Conservation (phyloP, 1,139 yeast species). For the Diutina catenulata region DNA sequence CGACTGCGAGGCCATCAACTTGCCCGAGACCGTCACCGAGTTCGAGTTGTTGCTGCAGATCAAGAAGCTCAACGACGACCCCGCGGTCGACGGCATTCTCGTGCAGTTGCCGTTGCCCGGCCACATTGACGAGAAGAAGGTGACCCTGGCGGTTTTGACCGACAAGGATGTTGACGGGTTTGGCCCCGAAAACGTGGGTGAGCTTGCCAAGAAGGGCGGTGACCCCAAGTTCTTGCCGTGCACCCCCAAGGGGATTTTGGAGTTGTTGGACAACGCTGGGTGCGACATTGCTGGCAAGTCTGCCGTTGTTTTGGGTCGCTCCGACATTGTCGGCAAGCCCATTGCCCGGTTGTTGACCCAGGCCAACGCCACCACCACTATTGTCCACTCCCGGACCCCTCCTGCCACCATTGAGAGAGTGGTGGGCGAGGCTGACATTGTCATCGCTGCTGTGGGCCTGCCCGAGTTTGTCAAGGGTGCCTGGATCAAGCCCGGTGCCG, state of each 20-base stretch:
- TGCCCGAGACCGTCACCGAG: slow-evolving; percentile 52
- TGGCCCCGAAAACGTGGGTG: slow-evolving; percentile 84
- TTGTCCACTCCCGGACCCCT: slow-evolving; percentile 62
- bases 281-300: slow-evolving; percentile 49
- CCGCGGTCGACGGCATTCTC: slow-evolving; percentile 72
- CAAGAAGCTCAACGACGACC: slow-evolving; percentile 51
- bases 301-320: slow-evolving; percentile 91
- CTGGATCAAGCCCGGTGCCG: slow-evolving; percentile 77
- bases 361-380: slow-evolving; percentile 76
- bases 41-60: slow-evolving; percentile 49
- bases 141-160: slow-evolving; percentile 68
- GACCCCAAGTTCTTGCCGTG: slow-evolving; percentile 82
- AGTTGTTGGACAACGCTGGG: slow-evolving; percentile 56
- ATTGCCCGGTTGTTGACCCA: slow-evolving; percentile 71
- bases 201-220: slow-evolving; percentile 82
- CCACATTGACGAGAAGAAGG: slow-evolving; percentile 65
- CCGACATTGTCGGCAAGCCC: slow-evolving; percentile 95
- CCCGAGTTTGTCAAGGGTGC: slow-evolving; percentile 77
- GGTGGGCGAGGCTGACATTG: slow-evolving; percentile 72
- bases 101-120: slow-evolving; percentile 87
- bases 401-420: slow-evolving; percentile 49
- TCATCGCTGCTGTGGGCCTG: slow-evolving; percentile 84
- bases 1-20: slow-evolving; percentile 52
- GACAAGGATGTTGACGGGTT: slow-evolving; percentile 95
- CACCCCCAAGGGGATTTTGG: slow-evolving; percentile 92